Evolutionary conservation across 1,284 basidiomycete species (phyloP), one percentile per base, ranked within the genome.

Genomic region (Pulveroboletus sp.): DNA sequence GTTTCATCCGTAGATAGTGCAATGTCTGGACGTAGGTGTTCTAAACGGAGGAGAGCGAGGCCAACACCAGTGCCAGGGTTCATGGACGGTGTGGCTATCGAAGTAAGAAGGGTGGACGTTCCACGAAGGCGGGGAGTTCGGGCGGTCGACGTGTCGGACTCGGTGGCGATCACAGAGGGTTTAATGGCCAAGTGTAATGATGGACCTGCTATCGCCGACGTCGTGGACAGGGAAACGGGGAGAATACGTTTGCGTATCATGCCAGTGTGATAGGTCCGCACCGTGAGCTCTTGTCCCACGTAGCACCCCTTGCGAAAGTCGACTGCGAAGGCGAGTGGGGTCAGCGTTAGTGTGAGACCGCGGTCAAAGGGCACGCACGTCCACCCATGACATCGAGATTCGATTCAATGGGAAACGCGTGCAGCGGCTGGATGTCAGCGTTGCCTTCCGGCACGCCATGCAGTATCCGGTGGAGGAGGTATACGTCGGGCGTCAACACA

Each of bases 291-390:
- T 77, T 99, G 97, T 4, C 97, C 97, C 2, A 99, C 87, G 69
- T 98, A 99, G 73, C 97, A 99, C 8, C 97, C 97, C 75, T 99
- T 99, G 48, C 92, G 81, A 72, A 98, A 98, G 74, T 98, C 95
- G 65, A 99, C 95, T 96, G 65, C 20, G 58, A 49, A 40, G 40
- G 40, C 15, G n/a, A 33, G 20, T 24, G 51, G n/a, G 53, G 56
- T 59, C n/a, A 60, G 52, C 46, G 28, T 22, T 17, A 3, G 25
- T 22, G 31, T 24, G 31, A 22, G 22, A 40, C 10, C 10, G 54
- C n/a, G 49, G 35, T 47, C 43, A 47, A 8, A 25, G n/a, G 20
- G 26, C 28, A 77, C 89, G 77, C 66, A 96, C 94, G 76, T 68
- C 87, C 96, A 57, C 93, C 91, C 89, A 97, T 97, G 50, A 92